Evolutionary conservation across 2,329 filamentous ascomycete species (phyloP), one percentile per base, ranked within the genome.

Genomic region (Cordyceps tenuipes): DNA sequence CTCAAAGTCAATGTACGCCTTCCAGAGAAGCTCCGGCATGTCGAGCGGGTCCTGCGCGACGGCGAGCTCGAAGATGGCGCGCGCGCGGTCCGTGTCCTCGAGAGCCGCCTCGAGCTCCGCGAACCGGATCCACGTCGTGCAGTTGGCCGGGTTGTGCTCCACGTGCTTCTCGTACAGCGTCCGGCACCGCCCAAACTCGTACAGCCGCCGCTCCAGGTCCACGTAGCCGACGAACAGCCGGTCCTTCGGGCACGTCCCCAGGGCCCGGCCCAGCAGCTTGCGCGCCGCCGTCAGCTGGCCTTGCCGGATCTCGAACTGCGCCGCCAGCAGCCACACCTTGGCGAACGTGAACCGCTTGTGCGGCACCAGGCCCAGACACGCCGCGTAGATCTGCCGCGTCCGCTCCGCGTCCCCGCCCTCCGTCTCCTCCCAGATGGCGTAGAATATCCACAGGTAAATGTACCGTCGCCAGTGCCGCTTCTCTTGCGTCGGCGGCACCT

Each of bases 11-110:
- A 99, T 97, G 73, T 96, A 99, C 1, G 91, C 86, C 76, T 97
- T 97, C 94, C 94, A 99, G 1, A 97, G 79, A 56, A 97, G 79
- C 76, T 99, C 94, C 0, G 94, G 94, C 94, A 99, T 99, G 72
- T 99, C 94, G 15, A 99, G 80, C 36, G 86, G 82, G 1, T 87
- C 81, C 72, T 97, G 92, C 53, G 83, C 80, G 62, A 97, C 87
- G 3, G 90, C 93, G 31, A 97, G 80, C 74, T 97, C 93, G 70
- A 91, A 97, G 66, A 99, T 96, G 50, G 89, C 92, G 48, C 94
- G 82, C 17, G 90, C 87, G 34, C 94, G 88, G 21, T 96, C 91
- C 3, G 92, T 75, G 68, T 99, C 94, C 70, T 97, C 92, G 7
- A 99, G 80, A 0, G 90, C 91, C 39, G 91, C 86, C 73, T 99